Percentiles rank a stretch among this genome's conserved stretches.
Conservation (phyloP, 2,329 filamentous ascomycete genomes). For the Lachnellula willkommii region DNA sequence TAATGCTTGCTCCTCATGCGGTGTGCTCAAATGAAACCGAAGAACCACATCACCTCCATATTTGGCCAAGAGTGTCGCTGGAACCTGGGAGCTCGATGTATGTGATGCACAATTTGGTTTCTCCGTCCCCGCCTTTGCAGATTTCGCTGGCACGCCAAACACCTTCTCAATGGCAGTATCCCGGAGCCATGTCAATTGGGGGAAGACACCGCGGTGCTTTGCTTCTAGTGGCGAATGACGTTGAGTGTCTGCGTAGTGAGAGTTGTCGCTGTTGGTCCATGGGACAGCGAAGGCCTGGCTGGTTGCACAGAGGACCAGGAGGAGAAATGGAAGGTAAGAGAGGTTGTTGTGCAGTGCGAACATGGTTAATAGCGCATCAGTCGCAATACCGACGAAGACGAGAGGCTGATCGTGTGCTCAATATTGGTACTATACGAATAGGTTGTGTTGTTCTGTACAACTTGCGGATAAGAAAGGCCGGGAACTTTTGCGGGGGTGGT, state of each 20-base stretch:
- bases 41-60: constrained; percentile 84
- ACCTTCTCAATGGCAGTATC: constrained; percentile 46
- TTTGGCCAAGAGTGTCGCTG: constrained; percentile 34
- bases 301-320: constrained; percentile 7
- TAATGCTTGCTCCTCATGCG: constrained; percentile 63
- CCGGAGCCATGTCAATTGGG: constrained; percentile 46
- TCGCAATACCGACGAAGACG: not conserved
- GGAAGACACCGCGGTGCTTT: constrained; percentile 35
- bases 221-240: constrained; percentile 4
- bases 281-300: constrained; percentile 15
- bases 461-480: not conserved
- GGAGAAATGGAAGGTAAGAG: constrained; percentile 3
- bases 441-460: not conserved
- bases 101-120: constrained; percentile 9
- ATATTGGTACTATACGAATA: not conserved
- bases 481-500: not conserved
- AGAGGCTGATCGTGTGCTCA: not conserved
- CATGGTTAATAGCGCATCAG: constrained; percentile 8
- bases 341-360: constrained; percentile 2
- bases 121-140: constrained; percentile 17
- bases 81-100: constrained; percentile 30
- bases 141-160: constrained; percentile 38
- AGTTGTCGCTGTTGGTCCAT: constrained; percentile 8
- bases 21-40: constrained; percentile 72
- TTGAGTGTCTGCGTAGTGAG: constrained; percentile 3